Evolutionary conservation across 345 rosid species (phyloP).

Genomic region (Aegle marmelos): DNA sequence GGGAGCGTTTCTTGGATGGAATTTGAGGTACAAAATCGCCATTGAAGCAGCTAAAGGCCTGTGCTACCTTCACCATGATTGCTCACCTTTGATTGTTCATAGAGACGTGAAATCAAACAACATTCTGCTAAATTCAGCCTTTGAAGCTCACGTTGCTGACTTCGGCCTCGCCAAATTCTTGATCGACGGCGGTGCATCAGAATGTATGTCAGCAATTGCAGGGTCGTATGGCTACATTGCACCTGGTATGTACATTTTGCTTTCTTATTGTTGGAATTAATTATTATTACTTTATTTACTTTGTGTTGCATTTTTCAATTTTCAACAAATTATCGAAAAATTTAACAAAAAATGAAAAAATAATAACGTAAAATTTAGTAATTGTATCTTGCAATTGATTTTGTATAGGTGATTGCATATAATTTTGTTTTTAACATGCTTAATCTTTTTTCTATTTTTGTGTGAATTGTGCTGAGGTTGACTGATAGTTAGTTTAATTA

Average conservation of each 20-base stretch:
- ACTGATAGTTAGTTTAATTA: conserved; percentile 13
- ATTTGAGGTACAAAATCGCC: conserved; percentile 56
- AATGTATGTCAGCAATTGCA: conserved; percentile 76
- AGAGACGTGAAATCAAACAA: conserved; percentile 79
- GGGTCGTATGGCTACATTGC: conserved; percentile 82
- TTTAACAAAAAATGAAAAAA: background rate
- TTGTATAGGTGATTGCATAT: background rate
- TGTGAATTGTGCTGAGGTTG: background rate
- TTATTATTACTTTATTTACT: too few relatives aligned
- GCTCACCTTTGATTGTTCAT: conserved; percentile 62
- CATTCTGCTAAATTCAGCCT: conserved; percentile 54
- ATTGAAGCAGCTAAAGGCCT: conserved; percentile 73
- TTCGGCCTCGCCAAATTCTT: conserved; percentile 75
- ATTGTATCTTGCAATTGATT: background rate
- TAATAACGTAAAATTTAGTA: background rate
- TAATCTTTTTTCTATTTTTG: background rate
- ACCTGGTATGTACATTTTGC: conserved; percentile 41
- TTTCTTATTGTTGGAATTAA: too few relatives aligned
- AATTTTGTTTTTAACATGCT: background rate
- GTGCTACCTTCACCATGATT: conserved; percentile 74
- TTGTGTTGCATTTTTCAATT: background rate
- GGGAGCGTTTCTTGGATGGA: conserved; percentile 54
- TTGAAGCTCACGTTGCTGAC: conserved; percentile 75
- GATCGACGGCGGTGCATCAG: conserved; percentile 46
- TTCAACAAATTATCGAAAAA: background rate